Base-by-base conservation (phyloP, 441 rosid species). In the Populus tomentosa region DNA sequence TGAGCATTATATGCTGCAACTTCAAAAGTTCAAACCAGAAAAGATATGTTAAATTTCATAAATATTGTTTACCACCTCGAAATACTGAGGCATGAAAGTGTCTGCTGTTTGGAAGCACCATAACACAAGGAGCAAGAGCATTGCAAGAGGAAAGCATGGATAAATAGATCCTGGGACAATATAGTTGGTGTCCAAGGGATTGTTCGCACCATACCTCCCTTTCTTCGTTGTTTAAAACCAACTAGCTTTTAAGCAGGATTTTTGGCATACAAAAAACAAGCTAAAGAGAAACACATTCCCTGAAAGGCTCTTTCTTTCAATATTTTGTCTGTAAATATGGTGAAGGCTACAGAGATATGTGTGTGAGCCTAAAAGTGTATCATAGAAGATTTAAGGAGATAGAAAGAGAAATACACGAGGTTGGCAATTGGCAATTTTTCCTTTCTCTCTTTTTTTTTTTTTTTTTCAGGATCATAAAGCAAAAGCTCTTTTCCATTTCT, bases 381-480 rank as follows among this genome's bases (percentile, higher is more conserved):
- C 42, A 70, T 77, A n/a, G 81, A 79, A 82, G 85, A 67, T 74
- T 70, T 74, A 32, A 56, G 69, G 68, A 68, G 74, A 71, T 35
- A 67, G 56, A 79, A 61, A 59, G 62, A 36, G n/a, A 30, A 30
- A 74, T 30, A 42, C 13, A 62, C 20, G 66, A 67, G 61, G 78
- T 71, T 30, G 73, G 73, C 14, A 42, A 72, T 71, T 6, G 13
- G 56, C 18, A 30, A 13, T 13, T 67, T 67, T 5, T 18, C 30
- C 30, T 35, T 24, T n/a, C n/a, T 63, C 77, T n/a, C n/a, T n/a
- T 13, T 67, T 67, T 5, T 1, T 24, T 30, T 3, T 24, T 30
- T 46, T 56, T 79, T 77, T 80, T 83, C 61, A 69, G 71, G 83
- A 78, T 74, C 80, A 78, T 42, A 86, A 88, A 81, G 80, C 80